Base-by-base conservation (phyloP, 306 rosid species). In the Astragalus glycyphyllos region DNA sequence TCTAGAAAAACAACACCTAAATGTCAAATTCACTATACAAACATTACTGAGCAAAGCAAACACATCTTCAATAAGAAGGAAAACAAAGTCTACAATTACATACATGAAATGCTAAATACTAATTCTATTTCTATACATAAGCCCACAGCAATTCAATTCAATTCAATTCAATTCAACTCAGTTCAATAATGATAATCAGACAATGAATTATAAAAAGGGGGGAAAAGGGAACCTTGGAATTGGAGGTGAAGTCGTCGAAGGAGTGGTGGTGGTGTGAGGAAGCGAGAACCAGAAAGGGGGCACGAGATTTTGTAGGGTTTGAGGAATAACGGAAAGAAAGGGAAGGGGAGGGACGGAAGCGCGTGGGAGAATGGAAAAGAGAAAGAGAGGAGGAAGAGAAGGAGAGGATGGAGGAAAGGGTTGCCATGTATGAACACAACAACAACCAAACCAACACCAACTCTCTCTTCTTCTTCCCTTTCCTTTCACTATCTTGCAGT, bases 351-450 rank as follows among this genome's bases (percentile, higher is more conserved):
- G 42, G 65, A 7, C 26, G 71, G 57, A 37, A 48, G 64, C 73
- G 78, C 1, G 69, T 9, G n/a, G 35, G 40, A 1, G 49, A 50
- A 75, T 51, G 88, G 71, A 50, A 78, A 56, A 38, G 80, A 79
- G 78, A 68, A 74, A 71, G 84, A 74, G 85, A 86, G 32, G 85
- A 86, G 32, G 71, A 73, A 65, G 74, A 80, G 86, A 85, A 71
- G 72, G 77, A 80, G 86, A 84, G 62, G 74, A 80, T 77, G 76
- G 93, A 86, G 77, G 88, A 69, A 77, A 86, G 83, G 90, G 93
- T 73, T 77, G 98, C 93, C 98, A 93, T 89, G 75, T 53, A 16
- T 12, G 26, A 16, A 50, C 57, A 47, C 71, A 68, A 74, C 79
- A 56, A 78, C 50, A 51, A 17, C 79, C 83, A 77, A 38, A 17